phyloP scores from a whole-genome alignment of 2,329 filamentous ascomycete genomes.

The Ceratocystiopsis minuta region DNA sequence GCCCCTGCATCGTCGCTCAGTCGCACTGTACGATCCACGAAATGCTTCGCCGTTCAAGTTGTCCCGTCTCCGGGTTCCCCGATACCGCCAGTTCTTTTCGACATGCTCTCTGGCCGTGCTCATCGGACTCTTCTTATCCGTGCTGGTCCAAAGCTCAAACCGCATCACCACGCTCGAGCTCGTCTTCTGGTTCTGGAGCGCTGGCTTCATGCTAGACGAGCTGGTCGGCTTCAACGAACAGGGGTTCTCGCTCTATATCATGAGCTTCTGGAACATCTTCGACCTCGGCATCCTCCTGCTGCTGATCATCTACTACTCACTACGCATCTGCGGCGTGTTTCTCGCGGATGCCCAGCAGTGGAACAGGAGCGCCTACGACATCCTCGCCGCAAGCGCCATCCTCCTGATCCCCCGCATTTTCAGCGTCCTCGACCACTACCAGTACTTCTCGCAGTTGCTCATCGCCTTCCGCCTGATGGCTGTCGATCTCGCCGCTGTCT shows the following conservation, averaged over 20 bases:
- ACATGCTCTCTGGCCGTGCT: conserved; percentile 75
- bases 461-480: conserved; percentile 93
- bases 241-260: conserved; percentile 87
- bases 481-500: conserved; percentile 68
- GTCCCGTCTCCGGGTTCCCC: conserved; percentile 73
- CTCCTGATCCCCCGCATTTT: conserved; percentile 81
- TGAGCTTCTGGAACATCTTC: conserved; percentile 96
- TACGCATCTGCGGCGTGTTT: conserved; percentile 75
- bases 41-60: conserved; percentile 85
- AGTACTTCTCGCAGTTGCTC: conserved; percentile 85
- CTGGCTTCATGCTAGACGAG: conserved; percentile 92
- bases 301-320: conserved; percentile 74
- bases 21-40: conserved; percentile 74
- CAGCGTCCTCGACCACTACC: conserved; percentile 83
- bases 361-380: conserved; percentile 78
- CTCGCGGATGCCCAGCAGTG: conserved; percentile 57
- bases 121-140: conserved; percentile 69
- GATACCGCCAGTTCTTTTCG: conserved; percentile 79
- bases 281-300: conserved; percentile 77
- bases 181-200: conserved; percentile 95
- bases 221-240: conserved; percentile 93
- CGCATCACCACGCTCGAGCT: conserved; percentile 73
- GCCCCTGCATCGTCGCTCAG: conserved; percentile 45
- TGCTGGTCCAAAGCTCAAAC: conserved; percentile 56
- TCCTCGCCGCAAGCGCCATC: conserved; percentile 81